Conservation (phyloP, 2,329 filamentous ascomycete genomes). For the Fusarium illudens region DNA sequence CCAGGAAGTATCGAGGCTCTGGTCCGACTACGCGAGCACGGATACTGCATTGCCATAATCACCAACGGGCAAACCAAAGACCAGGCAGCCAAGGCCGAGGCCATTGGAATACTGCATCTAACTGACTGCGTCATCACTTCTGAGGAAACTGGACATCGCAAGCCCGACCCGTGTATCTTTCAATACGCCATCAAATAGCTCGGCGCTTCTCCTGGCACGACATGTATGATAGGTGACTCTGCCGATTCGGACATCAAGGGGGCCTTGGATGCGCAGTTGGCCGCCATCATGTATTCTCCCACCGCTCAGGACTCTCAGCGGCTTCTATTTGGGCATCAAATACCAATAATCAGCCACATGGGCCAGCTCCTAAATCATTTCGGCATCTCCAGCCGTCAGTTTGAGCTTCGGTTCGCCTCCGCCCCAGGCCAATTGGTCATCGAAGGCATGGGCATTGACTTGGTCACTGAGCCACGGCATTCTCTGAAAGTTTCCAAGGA, state of each 20-base stretch:
- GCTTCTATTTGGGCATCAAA: not conserved
- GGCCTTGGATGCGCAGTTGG: not conserved
- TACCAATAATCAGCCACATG: constrained; percentile 4
- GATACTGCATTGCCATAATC: constrained; percentile 1
- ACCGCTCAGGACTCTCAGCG: not conserved
- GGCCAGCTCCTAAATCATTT: not conserved
- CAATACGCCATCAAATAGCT: not conserved
- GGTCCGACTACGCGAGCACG: not conserved
- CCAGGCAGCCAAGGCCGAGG: constrained; percentile 1
- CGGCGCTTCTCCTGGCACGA: not conserved
- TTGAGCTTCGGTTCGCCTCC: too few species aligned
- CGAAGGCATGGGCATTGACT: not conserved
- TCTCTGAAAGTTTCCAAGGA: not conserved
- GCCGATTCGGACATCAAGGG: constrained; percentile 11
- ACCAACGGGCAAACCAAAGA: constrained; percentile 3
- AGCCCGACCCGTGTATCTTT: constrained; percentile 7
- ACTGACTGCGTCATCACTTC: constrained; percentile 11
- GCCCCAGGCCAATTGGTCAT: not conserved
- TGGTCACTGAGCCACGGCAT: not conserved
- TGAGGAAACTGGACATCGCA: constrained; percentile 8
- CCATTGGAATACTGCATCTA: constrained; percentile 5
- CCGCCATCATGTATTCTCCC: constrained; percentile 2
- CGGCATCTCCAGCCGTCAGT: not conserved
- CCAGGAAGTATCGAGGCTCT: not conserved
- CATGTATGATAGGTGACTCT: constrained; percentile 18